Conservation (phyloP, 73 alveolate genomes). For the Blepharisma japonicum region DNA sequence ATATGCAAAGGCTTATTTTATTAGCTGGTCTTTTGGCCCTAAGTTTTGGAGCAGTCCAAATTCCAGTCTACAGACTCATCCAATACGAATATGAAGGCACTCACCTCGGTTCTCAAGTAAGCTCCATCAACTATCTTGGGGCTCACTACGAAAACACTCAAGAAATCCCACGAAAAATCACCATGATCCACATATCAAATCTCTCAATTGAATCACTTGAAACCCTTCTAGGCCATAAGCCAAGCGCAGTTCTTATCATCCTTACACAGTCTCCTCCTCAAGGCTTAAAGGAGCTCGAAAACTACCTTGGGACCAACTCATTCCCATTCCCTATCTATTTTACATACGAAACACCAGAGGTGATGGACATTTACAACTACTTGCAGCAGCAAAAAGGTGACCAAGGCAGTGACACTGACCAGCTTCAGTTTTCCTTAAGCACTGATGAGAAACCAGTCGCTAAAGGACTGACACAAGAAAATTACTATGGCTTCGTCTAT, state of each 20-base stretch:
- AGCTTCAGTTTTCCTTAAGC: constrained; percentile 14
- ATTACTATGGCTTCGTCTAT: constrained; percentile 62
- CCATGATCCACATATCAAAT: constrained; percentile 11
- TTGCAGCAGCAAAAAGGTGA: neutral
- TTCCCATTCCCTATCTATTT: constrained; percentile 22
- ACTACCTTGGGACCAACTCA: constrained; percentile 12
- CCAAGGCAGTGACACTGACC: constrained; percentile 6
- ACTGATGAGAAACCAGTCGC: neutral
- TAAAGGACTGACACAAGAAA: constrained; percentile 48
- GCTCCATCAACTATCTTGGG: constrained; percentile 23
- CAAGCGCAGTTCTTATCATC: constrained; percentile 28
- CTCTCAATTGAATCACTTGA: neutral
- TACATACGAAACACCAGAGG: constrained; percentile 1
- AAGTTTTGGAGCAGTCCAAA: constrained; percentile 8
- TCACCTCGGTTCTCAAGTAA: constrained; percentile 21
- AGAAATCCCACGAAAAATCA: constrained; percentile 19
- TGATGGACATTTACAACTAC: neutral
- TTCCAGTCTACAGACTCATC: constrained; percentile 28
- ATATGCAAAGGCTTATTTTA: no score
- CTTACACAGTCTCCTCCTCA: neutral
- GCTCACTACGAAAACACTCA: neutral
- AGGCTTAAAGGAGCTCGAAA: neutral
- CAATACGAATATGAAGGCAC: constrained; percentile 32
- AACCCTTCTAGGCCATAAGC: neutral
- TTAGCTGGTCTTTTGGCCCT: neutral